Percentiles rank a stretch among this genome's conserved stretches.
Conservation (phyloP, 2,329 filamentous ascomycete genomes). For the Aureobasidium sp. region DNA sequence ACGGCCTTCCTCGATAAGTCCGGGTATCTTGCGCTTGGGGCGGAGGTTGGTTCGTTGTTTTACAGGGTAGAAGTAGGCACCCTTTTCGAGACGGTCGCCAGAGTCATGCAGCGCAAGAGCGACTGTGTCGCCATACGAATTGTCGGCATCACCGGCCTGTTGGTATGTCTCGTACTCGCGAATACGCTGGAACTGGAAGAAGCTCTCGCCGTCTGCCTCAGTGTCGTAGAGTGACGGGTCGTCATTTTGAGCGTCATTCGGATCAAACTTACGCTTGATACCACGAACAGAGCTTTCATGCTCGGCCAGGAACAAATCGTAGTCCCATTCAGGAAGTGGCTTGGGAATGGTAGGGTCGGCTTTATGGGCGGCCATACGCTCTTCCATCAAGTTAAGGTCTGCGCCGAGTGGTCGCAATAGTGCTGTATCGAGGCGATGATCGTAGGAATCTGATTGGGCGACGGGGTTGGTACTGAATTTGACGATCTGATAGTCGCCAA, state of each 20-base stretch:
- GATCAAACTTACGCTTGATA: conserved; percentile 49
- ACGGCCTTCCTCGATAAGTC: conserved; percentile 28
- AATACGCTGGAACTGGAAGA: conserved; percentile 48
- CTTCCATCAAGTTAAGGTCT: conserved; percentile 36
- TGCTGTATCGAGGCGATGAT: conserved; percentile 52
- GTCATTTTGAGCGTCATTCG: conserved; percentile 45
- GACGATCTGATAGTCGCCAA: conserved; percentile 50
- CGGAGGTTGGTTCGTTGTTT: conserved; percentile 47
- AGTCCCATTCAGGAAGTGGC: conserved; percentile 49
- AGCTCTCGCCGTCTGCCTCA: conserved; percentile 26
- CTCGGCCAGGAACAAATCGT: conserved; percentile 51
- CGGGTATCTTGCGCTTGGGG: conserved; percentile 39
- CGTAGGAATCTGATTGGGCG: conserved; percentile 41
- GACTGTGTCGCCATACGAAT: conserved; percentile 47
- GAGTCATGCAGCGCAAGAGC: conserved; percentile 50
- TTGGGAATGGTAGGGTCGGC: conserved; percentile 44
- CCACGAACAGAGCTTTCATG: conserved; percentile 40
- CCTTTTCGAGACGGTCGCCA: conserved; percentile 39
- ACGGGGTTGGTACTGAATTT: conserved; percentile 56
- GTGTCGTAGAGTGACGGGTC: conserved; percentile 44
- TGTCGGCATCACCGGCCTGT: conserved; percentile 43
- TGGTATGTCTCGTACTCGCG: conserved; percentile 54
- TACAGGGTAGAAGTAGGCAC: conserved; percentile 56
- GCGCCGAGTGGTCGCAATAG: conserved; percentile 47
- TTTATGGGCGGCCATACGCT: conserved; percentile 39